Evolutionary conservation across 768 basidiomycete species (phyloP).

Genomic region (Leccinum truebloodii): DNA sequence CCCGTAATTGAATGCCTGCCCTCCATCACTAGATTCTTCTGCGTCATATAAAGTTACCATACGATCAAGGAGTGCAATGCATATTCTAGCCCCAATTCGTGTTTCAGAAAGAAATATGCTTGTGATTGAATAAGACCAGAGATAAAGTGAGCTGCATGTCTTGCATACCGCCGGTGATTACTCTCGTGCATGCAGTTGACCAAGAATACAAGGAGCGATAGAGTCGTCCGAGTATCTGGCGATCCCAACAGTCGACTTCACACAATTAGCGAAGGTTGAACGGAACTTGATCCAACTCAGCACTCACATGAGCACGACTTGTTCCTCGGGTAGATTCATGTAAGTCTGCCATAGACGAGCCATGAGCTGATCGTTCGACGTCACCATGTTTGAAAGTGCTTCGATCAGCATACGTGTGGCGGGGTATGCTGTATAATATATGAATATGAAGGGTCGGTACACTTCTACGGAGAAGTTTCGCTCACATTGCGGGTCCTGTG

Average conservation of each 20-base stretch:
- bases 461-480: conserved; percentile 10
- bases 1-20: conserved; percentile 78
- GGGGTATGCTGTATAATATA: conserved; percentile 49
- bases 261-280: conserved; percentile 1
- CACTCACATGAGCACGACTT: conserved; percentile 72
- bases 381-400: conserved; percentile 81
- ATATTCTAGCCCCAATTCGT: conserved; percentile 61
- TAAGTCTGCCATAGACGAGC: conserved; percentile 64
- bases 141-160: conserved; percentile 9
- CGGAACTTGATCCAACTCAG: conserved; percentile 14
- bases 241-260: conserved; percentile 61
- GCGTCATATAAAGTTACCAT: conserved; percentile 72
- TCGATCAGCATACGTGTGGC: conserved; percentile 72
- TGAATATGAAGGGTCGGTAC: neutral
- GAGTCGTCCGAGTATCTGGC: conserved; percentile 59
- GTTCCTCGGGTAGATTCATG: conserved; percentile 68
- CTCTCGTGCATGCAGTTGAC: conserved; percentile 69
- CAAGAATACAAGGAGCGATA: conserved; percentile 68
- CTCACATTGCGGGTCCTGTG: conserved; percentile 62
- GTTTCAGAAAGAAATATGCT: conserved; percentile 54
- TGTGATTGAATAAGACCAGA: conserved; percentile 2
- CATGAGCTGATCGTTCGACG: conserved; percentile 62
- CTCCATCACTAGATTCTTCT: conserved; percentile 62
- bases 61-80: conserved; percentile 65
- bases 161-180: conserved; percentile 53